These are phyloP conservation scores for Candida sp. DNA, from an alignment of 1,139 yeast species.

Conservation along the genomic window DNA sequence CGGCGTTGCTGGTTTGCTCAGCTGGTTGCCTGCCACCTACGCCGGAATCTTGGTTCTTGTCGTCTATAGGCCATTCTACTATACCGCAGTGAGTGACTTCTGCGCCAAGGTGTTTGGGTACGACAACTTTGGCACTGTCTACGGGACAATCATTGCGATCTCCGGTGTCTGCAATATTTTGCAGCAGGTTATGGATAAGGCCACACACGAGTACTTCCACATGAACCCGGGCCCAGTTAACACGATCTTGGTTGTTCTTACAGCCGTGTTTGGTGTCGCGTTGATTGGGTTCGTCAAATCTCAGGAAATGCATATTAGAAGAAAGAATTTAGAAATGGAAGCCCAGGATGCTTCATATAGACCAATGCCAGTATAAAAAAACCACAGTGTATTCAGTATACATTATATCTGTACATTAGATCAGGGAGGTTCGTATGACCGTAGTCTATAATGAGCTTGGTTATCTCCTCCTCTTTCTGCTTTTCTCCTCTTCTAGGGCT, in stretches of 20 bases:
- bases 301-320: slow-evolving; percentile 53
- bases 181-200: slow-evolving; percentile 70
- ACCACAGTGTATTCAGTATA: not conserved
- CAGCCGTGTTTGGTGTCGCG: slow-evolving; percentile 56
- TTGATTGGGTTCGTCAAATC: slow-evolving; percentile 58
- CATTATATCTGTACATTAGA: too few relatives aligned
- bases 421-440: too few relatives aligned
- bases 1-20: slow-evolving; percentile 69
- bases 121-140: slow-evolving; percentile 90
- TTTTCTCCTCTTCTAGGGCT: slow-evolving; percentile 31
- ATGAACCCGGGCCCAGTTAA: slow-evolving; percentile 87
- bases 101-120: slow-evolving; percentile 95
- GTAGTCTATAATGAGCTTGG: too few relatives aligned
- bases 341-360: slow-evolving; percentile 60
- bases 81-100: slow-evolving; percentile 90
- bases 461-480: slow-evolving; percentile 19
- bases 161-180: slow-evolving; percentile 79
- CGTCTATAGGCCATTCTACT: slow-evolving; percentile 89
- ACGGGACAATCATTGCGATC: slow-evolving; percentile 82
- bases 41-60: slow-evolving; percentile 73
- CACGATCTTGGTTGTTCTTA: slow-evolving; percentile 50
- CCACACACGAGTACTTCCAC: slow-evolving; percentile 67
- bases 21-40: slow-evolving; percentile 56
- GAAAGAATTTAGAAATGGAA: slow-evolving; percentile 62
- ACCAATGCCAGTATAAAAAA: slow-evolving; percentile 48